These are phyloP conservation scores for Yamadazyma nakazawae DNA, from an alignment of 805 yeast genomes.

Conservation along the genomic window DNA sequence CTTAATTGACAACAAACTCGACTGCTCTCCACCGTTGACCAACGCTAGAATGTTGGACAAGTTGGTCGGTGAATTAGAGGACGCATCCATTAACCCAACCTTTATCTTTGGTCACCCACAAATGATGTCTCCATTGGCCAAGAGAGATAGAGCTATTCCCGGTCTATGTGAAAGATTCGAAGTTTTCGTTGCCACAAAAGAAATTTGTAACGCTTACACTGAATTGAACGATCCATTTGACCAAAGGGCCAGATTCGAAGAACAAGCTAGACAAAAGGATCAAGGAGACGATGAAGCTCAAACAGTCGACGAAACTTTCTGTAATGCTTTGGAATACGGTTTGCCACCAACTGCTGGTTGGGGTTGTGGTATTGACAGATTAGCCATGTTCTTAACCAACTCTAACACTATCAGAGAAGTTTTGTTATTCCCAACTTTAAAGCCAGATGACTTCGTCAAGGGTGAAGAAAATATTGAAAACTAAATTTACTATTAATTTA, in stretches of 20 bases:
- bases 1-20: conserved; percentile 75
- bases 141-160: conserved; percentile 85
- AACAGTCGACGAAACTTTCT: conserved; percentile 92
- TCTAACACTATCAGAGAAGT: conserved; percentile 98
- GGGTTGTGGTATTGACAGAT: conserved; percentile 99
- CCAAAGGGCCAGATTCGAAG: conserved; percentile 96
- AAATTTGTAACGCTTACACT: conserved; percentile 96
- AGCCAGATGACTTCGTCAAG: conserved; percentile 67
- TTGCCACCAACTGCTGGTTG: conserved; percentile 99
- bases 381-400: conserved; percentile 96
- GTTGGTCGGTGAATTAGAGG: conserved; percentile 96
- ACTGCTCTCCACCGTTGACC: conserved; percentile 90
- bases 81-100: conserved; percentile 91
- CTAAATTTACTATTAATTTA: conserved; percentile 4
- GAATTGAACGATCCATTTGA: conserved; percentile 99
- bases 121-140: conserved; percentile 99
- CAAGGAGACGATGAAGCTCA: conserved; percentile 99
- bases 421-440: conserved; percentile 95
- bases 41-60: conserved; percentile 99
- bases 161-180: conserved; percentile 98
- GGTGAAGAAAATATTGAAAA: conserved; percentile 29
- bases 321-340: conserved; percentile 97
- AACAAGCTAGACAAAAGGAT: conserved; percentile 97
- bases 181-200: conserved; percentile 97
- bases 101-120: conserved; percentile 98